phyloP scores from a whole-genome alignment of 192 early-diverging fungal genomes.

The Coemansia biformis region DNA sequence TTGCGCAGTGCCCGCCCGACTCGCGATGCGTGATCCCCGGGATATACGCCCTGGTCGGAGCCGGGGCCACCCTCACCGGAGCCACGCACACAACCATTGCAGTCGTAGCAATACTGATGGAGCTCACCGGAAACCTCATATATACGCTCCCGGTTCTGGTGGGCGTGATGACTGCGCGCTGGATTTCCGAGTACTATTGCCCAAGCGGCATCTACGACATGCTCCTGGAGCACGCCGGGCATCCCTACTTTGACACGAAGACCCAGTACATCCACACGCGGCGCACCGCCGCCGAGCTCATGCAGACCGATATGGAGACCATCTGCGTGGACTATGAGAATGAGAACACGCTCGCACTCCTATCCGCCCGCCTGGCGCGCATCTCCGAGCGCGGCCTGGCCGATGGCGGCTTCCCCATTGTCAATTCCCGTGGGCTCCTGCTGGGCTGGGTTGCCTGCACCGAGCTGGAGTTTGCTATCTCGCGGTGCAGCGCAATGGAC shows the following conservation, averaged over 20 bases:
- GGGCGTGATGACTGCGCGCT: conserved; percentile 59
- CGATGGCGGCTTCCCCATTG: conserved; percentile 73
- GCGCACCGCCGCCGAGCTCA: conserved; percentile 57
- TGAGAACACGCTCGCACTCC: conserved; percentile 53
- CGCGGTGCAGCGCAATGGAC: conserved; percentile 36
- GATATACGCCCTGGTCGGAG: conserved; percentile 61
- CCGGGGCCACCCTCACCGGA: conserved; percentile 51
- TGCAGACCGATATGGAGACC: conserved; percentile 59
- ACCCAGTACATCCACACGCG: conserved; percentile 63
- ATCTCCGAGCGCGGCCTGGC: conserved; percentile 56
- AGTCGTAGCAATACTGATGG: conserved; percentile 69
- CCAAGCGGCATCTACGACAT: conserved; percentile 69
- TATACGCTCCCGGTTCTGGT: conserved; percentile 64
- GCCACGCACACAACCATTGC: conserved; percentile 61
- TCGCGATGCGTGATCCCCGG: conserved; percentile 63
- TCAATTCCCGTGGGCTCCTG: conserved; percentile 53
- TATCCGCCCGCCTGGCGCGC: conserved; percentile 54
- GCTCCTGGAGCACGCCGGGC: conserved; percentile 62
- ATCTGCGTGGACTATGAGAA: conserved; percentile 62
- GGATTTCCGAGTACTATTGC: conserved; percentile 68
- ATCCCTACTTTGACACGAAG: conserved; percentile 74
- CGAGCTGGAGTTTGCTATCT: conserved; percentile 70
- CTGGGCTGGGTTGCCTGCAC: conserved; percentile 78
- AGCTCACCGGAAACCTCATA: conserved; percentile 70
- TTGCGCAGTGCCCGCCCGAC: conserved; percentile 48